These are phyloP conservation scores for Adansonia digitata DNA, from an alignment of 345 rosid species.

Conservation along the genomic window DNA sequence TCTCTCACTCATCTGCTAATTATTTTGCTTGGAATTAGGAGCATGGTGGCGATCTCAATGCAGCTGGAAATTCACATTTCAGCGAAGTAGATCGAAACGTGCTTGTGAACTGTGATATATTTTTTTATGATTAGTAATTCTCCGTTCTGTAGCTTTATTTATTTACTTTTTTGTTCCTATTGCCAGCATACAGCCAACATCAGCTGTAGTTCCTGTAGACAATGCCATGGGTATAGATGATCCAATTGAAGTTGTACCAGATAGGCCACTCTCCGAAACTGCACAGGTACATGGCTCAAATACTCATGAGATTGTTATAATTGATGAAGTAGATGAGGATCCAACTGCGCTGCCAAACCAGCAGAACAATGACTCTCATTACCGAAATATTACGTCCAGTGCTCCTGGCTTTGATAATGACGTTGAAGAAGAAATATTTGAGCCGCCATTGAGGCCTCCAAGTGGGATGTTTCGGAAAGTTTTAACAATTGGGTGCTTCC, in stretches of 20 bases:
- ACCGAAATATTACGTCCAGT: conserved; percentile 27
- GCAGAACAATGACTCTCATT: conserved; percentile 24
- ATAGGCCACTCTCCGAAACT: conserved; percentile 51
- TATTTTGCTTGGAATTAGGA: conserved; percentile 38
- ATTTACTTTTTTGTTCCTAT: background rate
- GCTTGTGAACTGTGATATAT: conserved; percentile 25
- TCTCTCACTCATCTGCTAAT: conserved; percentile 13
- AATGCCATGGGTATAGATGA: conserved; percentile 90
- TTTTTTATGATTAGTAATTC: background rate
- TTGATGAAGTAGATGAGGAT: conserved; percentile 59
- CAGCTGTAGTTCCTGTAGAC: conserved; percentile 34
- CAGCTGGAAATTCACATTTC: conserved; percentile 88
- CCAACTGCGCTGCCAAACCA: conserved; percentile 21
- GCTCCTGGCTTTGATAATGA: conserved; percentile 59
- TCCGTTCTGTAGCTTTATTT: background rate
- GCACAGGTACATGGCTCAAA: conserved; percentile 38
- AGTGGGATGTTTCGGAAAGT: conserved; percentile 53
- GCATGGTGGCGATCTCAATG: conserved; percentile 85
- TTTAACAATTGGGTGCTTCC: background rate
- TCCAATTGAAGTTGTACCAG: conserved; percentile 41
- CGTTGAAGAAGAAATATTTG: conserved; percentile 90
- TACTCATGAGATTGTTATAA: conserved; percentile 47
- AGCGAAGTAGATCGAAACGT: conserved; percentile 62
- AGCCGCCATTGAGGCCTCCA: conserved; percentile 99
- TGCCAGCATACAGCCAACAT: conserved; percentile 23